These are phyloP conservation scores for Middelhovenomyces tepae DNA, from an alignment of 805 yeast species.

Conservation along the genomic window DNA sequence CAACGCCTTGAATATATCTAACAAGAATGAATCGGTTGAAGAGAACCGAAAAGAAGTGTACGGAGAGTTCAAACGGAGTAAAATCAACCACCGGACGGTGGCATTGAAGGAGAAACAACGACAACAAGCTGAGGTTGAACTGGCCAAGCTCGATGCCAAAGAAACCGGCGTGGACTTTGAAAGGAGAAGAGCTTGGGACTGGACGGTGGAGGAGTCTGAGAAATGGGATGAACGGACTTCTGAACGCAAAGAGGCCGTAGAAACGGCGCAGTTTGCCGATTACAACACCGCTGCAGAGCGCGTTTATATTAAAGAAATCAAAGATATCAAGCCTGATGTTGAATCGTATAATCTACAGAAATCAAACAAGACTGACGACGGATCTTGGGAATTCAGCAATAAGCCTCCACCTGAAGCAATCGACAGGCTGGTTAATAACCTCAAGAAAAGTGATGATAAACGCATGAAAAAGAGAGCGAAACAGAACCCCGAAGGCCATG, in stretches of 20 bases:
- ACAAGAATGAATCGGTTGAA: slow-evolving; percentile 25
- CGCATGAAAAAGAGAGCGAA: slow-evolving; percentile 26
- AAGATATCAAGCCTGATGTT: slow-evolving; percentile 30
- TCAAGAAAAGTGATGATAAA: slow-evolving; percentile 32
- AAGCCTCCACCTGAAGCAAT: slow-evolving; percentile 33
- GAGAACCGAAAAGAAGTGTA: slow-evolving; percentile 32
- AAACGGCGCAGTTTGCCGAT: slow-evolving; percentile 37
- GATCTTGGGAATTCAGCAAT: slow-evolving; percentile 20
- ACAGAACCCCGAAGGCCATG: slow-evolving; percentile 29
- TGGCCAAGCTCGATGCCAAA: slow-evolving; percentile 29
- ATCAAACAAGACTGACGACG: slow-evolving; percentile 17
- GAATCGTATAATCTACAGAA: slow-evolving; percentile 36
- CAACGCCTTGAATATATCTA: no score
- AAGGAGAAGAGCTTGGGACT: slow-evolving; percentile 41
- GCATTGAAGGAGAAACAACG: slow-evolving; percentile 28
- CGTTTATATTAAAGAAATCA: slow-evolving; percentile 48
- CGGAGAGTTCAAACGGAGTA: slow-evolving; percentile 27
- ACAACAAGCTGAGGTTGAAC: slow-evolving; percentile 32
- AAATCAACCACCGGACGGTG: no score
- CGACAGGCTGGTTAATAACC: slow-evolving; percentile 22
- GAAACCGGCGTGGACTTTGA: slow-evolving; percentile 35
- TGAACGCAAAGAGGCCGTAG: slow-evolving; percentile 22
- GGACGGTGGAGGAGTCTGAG: slow-evolving; percentile 57
- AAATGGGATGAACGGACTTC: slow-evolving; percentile 44
- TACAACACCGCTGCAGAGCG: slow-evolving; percentile 49